Evolutionary conservation across 2,329 filamentous ascomycete genomes (phyloP).

Genomic region (Sporothrix schenckii): DNA sequence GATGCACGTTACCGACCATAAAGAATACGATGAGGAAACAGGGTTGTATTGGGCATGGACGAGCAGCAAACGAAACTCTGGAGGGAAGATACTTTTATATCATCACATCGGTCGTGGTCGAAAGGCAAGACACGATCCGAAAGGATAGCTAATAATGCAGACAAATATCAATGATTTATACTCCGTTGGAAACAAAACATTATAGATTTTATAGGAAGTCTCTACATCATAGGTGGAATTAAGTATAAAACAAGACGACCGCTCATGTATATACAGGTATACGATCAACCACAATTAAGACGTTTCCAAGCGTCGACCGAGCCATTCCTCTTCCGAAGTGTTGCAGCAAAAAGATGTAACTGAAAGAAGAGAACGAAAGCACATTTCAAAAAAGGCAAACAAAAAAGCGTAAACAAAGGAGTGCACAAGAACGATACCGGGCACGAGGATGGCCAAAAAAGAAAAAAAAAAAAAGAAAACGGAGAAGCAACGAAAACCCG

Average conservation of each 20-base stretch:
- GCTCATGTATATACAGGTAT: constrained; percentile 13
- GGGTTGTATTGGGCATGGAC: neutral
- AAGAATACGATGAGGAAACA: neutral
- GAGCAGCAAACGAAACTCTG: neutral
- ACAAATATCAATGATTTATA: no score
- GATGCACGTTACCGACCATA: constrained; percentile 10
- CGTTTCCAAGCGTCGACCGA: constrained; percentile 10
- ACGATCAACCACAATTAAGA: constrained; percentile 18
- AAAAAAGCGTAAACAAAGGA: no score
- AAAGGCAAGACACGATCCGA: no score
- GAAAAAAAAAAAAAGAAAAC: no score
- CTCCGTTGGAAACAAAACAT: neutral
- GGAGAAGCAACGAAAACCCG: neutral
- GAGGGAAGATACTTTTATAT: no score
- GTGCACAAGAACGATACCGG: neutral
- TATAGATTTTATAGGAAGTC: neutral
- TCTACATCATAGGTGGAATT: neutral
- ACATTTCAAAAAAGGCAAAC: neutral
- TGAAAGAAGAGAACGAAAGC: neutral
- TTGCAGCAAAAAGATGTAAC: neutral
- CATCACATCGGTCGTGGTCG: no score
- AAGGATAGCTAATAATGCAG: no score
- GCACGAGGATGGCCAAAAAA: no score
- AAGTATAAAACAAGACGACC: neutral
- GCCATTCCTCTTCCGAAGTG: neutral